Base-by-base conservation (phyloP, 441 rosid genomes). In the Arabidopsis lyrata region DNA sequence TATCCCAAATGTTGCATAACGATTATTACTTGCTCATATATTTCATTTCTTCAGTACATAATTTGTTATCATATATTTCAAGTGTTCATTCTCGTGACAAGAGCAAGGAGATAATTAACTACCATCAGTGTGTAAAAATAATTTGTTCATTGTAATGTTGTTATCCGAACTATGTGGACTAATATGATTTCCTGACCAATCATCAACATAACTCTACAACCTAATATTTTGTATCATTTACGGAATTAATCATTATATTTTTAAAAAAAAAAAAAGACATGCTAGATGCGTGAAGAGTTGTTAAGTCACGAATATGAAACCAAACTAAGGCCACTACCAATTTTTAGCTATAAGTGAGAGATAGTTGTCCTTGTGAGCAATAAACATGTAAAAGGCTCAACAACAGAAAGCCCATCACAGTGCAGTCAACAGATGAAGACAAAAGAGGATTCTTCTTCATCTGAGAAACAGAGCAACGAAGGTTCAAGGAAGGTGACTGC, bases 1-100 rank as follows among this genome's bases (percentile, higher is more conserved):
- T 60, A 41, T 72, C 18, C 63, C 41, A 41, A 31, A 42, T 53
- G 35, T 52, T n/a, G 53, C 48, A 12, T 62, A 29, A 53, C 36
- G 47, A 45, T 57, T 5, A 31, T 32, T 57, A 57, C 72, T 44
- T 14, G 47, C 35, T 57, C 49, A 44, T 45, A 49, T 55, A 12
- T 31, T 18, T 31, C 45, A 44, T 2, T 12, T 15, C 47, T 55
- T 42, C 42, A 54, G 32, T 54, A 29, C 22, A 38, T 39, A 12
- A 38, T 3, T 18, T 38, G 49, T 39, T 53, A 29, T n/a, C 2
- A 22, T 27, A 44, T 42, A 14, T 5, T 61, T 18, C 15, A 10
- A 5, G 22, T 18, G 45, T 18, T 58, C 63, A 24, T 24, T 52
- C 56, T 24, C 16, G 16, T 53, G 57, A 27, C 10, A 53, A 13